Conservation (phyloP, 1,284 basidiomycete genomes). For the Vanrija sp. region DNA sequence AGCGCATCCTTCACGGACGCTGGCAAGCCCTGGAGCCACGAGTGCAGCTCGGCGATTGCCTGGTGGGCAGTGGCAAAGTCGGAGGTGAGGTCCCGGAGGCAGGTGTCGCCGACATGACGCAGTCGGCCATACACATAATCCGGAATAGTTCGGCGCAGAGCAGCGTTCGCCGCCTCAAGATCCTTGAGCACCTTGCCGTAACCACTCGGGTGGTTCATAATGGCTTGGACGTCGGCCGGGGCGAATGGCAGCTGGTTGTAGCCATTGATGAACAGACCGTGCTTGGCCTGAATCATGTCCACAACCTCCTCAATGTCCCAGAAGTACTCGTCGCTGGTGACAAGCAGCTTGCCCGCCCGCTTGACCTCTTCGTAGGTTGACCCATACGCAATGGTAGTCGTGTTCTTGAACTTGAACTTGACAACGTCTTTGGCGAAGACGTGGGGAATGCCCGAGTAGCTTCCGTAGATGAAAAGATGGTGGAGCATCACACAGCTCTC, state of each 20-base stretch:
- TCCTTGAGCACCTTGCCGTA: neutral
- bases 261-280: conserved; percentile 11
- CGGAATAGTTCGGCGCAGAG: neutral
- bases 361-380: conserved; percentile 1
- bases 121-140: neutral
- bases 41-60: conserved; percentile 1
- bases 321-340: conserved; percentile 11
- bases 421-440: neutral
- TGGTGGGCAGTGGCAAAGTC: neutral
- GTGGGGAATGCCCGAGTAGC: neutral
- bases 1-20: neutral
- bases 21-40: neutral
- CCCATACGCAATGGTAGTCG: conserved; percentile 7
- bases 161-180: conserved; percentile 1
- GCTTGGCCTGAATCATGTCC: conserved; percentile 1
- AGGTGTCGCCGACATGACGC: neutral
- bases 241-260: conserved; percentile 9
- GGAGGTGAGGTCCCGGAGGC: neutral
- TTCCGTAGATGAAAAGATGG: conserved; percentile 8
- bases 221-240: conserved; percentile 2
- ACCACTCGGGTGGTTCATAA: conserved; percentile 4
- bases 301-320: conserved; percentile 15
- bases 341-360: conserved; percentile 4
- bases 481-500: conserved; percentile 12
- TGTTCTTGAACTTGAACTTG: conserved; percentile 2